Percentiles rank a stretch among this genome's conserved stretches.
phyloP scores from a whole-genome alignment of 2,329 filamentous ascomycete species.

The Colletotrichum sp. region DNA sequence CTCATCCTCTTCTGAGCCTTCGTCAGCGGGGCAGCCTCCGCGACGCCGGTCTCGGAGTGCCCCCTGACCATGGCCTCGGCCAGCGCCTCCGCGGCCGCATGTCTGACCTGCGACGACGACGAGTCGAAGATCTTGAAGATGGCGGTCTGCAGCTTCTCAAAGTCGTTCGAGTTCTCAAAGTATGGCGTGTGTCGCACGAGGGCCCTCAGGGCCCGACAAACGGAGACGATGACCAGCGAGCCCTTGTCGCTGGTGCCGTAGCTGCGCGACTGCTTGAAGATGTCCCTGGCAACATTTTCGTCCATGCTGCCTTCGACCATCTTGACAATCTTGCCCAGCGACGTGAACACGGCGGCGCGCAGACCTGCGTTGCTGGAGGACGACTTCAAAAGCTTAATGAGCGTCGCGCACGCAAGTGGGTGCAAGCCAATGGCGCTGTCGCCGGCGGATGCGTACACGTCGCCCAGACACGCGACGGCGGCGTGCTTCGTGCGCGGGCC shows the following conservation, averaged over 20 bases:
- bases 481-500: conserved; percentile 85
- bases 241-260: conserved; percentile 83
- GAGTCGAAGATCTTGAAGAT: conserved; percentile 90
- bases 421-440: conserved; percentile 91
- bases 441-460: conserved; percentile 89
- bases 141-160: conserved; percentile 83
- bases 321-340: conserved; percentile 76
- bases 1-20: conserved; percentile 79
- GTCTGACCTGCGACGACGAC: conserved; percentile 74
- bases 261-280: conserved; percentile 90
- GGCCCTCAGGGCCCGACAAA: conserved; percentile 79
- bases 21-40: conserved; percentile 49
- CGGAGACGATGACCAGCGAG: conserved; percentile 76
- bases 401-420: conserved; percentile 71
- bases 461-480: conserved; percentile 84
- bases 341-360: conserved; percentile 77
- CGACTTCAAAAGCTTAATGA: conserved; percentile 81
- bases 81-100: conserved; percentile 85
- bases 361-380: conserved; percentile 82
- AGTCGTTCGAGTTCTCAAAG: conserved; percentile 89
- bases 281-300: conserved; percentile 82
- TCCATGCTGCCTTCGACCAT: conserved; percentile 82
- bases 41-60: conserved; percentile 67
- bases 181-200: conserved; percentile 76
- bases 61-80: conserved; percentile 83